Conservation (phyloP, 208 protist species). For the Leishmania arabica region DNA sequence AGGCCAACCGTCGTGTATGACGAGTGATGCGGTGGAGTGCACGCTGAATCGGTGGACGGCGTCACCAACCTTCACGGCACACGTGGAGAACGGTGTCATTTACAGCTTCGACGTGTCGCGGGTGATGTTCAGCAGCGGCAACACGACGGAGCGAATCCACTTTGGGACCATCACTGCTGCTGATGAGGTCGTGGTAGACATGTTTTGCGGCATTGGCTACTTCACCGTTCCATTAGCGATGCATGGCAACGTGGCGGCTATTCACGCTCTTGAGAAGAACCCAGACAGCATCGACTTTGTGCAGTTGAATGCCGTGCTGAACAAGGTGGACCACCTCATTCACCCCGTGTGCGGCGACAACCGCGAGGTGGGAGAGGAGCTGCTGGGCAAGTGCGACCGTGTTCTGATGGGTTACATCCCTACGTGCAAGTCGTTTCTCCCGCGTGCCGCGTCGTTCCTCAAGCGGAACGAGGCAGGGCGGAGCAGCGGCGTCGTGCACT, state of each 20-base stretch:
- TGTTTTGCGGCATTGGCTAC: slow-evolving; percentile 94
- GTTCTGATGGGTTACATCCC: slow-evolving; percentile 94
- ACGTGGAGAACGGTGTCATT: slow-evolving; percentile 89
- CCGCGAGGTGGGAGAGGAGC: slow-evolving; percentile 57
- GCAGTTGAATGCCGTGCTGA: slow-evolving; percentile 77
- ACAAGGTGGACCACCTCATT: slow-evolving; percentile 76
- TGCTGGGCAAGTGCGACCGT: slow-evolving; percentile 80
- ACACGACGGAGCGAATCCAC: slow-evolving; percentile 93
- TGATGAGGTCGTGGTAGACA: slow-evolving; percentile 91
- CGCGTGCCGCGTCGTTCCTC: slow-evolving; percentile 79
- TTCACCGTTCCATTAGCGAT: slow-evolving; percentile 89
- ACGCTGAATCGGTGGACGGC: slow-evolving; percentile 29
- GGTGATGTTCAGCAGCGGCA: slow-evolving; percentile 94
- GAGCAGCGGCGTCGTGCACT: slow-evolving; percentile 74
- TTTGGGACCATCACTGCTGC: slow-evolving; percentile 60
- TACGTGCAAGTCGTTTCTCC: slow-evolving; percentile 74
- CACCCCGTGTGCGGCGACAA: slow-evolving; percentile 84
- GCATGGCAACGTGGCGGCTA: slow-evolving; percentile 47
- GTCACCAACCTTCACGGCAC: slow-evolving; percentile 77
- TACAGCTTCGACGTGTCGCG: slow-evolving; percentile 87
- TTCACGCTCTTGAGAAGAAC: slow-evolving; percentile 93
- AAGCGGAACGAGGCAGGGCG: slow-evolving; percentile 28
- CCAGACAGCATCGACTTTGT: slow-evolving; percentile 75
- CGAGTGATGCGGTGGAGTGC: slow-evolving; percentile 19
- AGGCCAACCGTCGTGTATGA: slow-evolving; percentile 4